These are phyloP conservation scores for Dictyostelium brefeldianum DNA, from an alignment of 78 protist genomes.

Conservation along the genomic window DNA sequence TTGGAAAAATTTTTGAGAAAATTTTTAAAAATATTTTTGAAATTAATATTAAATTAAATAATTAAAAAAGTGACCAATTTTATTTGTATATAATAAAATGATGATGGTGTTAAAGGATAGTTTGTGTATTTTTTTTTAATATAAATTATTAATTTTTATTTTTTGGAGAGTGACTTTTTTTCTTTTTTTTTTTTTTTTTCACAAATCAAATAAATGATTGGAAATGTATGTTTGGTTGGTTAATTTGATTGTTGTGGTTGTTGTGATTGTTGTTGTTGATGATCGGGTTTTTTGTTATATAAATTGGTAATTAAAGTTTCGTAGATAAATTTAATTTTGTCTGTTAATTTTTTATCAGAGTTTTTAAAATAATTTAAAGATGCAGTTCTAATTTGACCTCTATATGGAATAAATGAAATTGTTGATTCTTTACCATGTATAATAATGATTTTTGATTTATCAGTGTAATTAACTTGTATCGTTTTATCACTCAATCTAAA, in stretches of 20 bases:
- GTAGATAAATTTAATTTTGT: conserved; percentile 7
- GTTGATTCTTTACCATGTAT: background rate
- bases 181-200: background rate
- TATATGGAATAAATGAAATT: conserved; percentile 4
- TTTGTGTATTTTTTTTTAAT: no score
- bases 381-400: conserved; percentile 51
- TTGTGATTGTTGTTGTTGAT: background rate
- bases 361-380: background rate
- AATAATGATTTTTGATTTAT: conserved; percentile 53
- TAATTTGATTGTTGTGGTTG: background rate
- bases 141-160: no score
- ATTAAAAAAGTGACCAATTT: no score
- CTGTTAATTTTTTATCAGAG: background rate
- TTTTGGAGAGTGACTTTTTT: no score
- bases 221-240: background rate
- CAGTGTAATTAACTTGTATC: conserved; percentile 83
- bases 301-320: background rate
- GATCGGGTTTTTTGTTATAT: conserved; percentile 18
- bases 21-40: no score
- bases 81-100: no score
- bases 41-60: no score
- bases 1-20: no score
- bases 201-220: conserved; percentile 3
- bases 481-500: conserved; percentile 87
- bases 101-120: no score